Evolutionary conservation across 2,329 filamentous ascomycete species (phyloP).

Genomic region (Fusarium metavorans): DNA sequence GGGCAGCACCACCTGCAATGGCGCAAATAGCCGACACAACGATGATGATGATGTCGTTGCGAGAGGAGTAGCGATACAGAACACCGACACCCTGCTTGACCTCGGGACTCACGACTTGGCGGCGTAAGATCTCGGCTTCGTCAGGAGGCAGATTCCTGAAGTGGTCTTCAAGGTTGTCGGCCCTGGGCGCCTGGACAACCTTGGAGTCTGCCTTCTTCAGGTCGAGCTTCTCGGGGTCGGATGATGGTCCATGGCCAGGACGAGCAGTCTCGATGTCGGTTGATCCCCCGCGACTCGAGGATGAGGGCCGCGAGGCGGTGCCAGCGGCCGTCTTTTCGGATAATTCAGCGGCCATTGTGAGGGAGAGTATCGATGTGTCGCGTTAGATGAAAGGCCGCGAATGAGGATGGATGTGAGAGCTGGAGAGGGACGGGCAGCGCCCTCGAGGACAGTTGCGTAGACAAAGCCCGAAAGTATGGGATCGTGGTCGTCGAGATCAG

Average conservation of each 20-base stretch:
- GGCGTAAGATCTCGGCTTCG: conserved; percentile 75
- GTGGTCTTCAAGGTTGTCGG: conserved; percentile 61
- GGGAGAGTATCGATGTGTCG: background rate
- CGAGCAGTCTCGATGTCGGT: conserved; percentile 40
- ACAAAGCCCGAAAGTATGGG: background rate
- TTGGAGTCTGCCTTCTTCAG: conserved; percentile 60
- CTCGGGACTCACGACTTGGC: conserved; percentile 74
- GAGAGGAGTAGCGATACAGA: conserved; percentile 78
- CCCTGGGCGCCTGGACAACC: conserved; percentile 47
- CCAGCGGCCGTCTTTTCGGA: conserved; percentile 44
- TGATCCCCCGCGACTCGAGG: conserved; percentile 53
- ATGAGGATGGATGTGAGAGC: background rate
- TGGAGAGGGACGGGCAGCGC: conserved; percentile 14
- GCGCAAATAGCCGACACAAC: conserved; percentile 70
- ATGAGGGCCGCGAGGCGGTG: conserved; percentile 43
- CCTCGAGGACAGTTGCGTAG: conserved; percentile 9
- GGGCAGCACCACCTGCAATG: conserved; percentile 78
- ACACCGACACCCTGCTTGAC: conserved; percentile 73
- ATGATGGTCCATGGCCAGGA: conserved; percentile 23
- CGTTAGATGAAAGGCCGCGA: background rate
- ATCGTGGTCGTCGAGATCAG: conserved; percentile 15
- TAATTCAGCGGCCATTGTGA: conserved; percentile 37
- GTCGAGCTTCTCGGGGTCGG: conserved; percentile 33
- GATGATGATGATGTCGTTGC: conserved; percentile 73
- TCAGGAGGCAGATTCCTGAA: conserved; percentile 72